Conservation (phyloP, 257 asterid species). For the Scutellaria barbata region DNA sequence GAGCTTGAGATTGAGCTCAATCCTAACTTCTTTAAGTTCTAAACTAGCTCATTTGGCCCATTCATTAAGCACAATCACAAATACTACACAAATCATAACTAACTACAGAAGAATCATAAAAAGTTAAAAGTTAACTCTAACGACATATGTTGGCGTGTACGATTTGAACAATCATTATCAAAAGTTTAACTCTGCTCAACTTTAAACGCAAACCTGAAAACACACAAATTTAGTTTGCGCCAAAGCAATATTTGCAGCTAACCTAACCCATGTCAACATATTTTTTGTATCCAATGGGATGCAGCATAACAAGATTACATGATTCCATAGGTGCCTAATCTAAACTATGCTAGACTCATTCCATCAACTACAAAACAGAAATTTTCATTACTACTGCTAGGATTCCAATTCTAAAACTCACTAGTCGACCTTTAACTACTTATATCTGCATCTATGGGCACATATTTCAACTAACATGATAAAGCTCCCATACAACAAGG, state of each 20-base stretch:
- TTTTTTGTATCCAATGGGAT: not conserved
- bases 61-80: not conserved
- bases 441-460: constrained; percentile 13
- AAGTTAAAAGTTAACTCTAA: not conserved
- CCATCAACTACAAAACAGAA: not conserved
- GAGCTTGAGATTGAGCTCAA: not conserved
- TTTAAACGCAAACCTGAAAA: constrained; percentile 11
- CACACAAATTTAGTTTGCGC: constrained; percentile 9
- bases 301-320: constrained; percentile 5
- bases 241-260: constrained; percentile 13
- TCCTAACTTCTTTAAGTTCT: not conserved
- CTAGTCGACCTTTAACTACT: not conserved
- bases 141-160: not conserved
- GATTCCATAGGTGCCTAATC: not conserved
- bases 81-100: not conserved
- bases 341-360: not conserved
- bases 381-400: not conserved
- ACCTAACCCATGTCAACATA: not conserved
- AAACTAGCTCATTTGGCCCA: not conserved
- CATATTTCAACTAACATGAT: constrained; percentile 6
- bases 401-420: not conserved
- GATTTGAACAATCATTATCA: constrained; percentile 3
- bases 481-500: constrained; percentile 7
- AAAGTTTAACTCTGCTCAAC: not conserved
- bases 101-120: not conserved